Evolutionary conservation across 495 filamentous ascomycete genomes (phyloP).

Genomic region (Sporormia fimetaria): DNA sequence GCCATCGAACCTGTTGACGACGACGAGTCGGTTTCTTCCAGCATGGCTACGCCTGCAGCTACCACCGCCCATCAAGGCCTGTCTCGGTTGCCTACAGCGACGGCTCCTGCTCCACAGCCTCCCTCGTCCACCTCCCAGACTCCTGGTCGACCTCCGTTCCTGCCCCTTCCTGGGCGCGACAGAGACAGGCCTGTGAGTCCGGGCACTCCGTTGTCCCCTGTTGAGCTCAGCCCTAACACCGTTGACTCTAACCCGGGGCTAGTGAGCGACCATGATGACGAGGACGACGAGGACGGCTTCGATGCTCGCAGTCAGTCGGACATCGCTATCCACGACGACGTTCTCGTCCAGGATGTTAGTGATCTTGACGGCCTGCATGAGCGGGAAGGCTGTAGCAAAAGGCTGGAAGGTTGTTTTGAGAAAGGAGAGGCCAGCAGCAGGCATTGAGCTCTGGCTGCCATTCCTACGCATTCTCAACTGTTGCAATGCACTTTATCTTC

Average conservation of each 20-base stretch:
- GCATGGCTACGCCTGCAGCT: constrained; percentile 9
- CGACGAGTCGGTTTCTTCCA: constrained; percentile 9
- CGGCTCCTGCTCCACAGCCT: constrained; percentile 6
- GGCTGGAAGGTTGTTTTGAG: constrained; percentile 22
- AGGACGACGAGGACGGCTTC: constrained; percentile 32
- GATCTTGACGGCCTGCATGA: constrained; percentile 22
- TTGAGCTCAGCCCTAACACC: constrained; percentile 68
- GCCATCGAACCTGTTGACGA: constrained; percentile 20
- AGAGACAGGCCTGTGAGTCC: too few relatives aligned
- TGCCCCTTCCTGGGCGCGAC: too few relatives aligned
- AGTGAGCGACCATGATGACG: constrained; percentile 66
- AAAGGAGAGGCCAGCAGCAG: constrained; percentile 20
- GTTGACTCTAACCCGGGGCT: constrained; percentile 74
- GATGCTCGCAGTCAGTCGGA: constrained; percentile 22
- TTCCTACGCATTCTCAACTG: too few relatives aligned
- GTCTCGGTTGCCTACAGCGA: constrained; percentile 1
- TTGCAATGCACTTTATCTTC: too few relatives aligned
- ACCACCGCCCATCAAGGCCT: too few relatives aligned
- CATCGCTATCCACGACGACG: constrained; percentile 21
- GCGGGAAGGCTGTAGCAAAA: constrained; percentile 17
- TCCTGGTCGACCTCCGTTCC: too few relatives aligned
- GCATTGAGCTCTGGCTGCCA: too few relatives aligned
- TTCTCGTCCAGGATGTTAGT: constrained; percentile 25
- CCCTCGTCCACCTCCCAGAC: too few relatives aligned
- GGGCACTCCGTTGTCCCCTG: constrained; percentile 28